Percentiles rank a stretch among this genome's conserved stretches.
Evolutionary conservation across 2,329 filamentous ascomycete species (phyloP).

Genomic region (Penicillium rolfsii): DNA sequence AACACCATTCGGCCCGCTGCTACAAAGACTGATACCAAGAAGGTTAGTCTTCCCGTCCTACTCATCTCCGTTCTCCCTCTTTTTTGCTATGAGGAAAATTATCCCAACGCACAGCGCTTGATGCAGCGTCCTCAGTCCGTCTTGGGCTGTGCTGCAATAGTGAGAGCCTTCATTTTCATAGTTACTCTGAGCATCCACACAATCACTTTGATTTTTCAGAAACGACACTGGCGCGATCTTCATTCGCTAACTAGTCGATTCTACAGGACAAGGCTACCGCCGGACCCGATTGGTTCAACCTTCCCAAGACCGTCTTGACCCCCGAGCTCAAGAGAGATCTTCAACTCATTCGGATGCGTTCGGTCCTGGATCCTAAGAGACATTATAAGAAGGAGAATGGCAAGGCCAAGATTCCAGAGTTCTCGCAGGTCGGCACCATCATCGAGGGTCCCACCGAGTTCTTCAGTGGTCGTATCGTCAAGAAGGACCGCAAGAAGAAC

Average conservation of each 20-base stretch:
- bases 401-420: slow-evolving; percentile 74
- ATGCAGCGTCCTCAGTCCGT: slow-evolving; percentile 75
- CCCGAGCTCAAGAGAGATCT: slow-evolving; percentile 86
- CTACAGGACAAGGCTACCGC: slow-evolving; percentile 65
- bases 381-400: slow-evolving; percentile 86
- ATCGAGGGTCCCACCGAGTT: slow-evolving; percentile 88
- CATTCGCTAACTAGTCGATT: slow-evolving; percentile 31
- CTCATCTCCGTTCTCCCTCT: slow-evolving; percentile 16
- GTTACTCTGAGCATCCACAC: slow-evolving; percentile 66
- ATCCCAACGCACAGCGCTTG: slow-evolving; percentile 68
- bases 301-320: slow-evolving; percentile 82
- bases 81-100: slow-evolving; percentile 74
- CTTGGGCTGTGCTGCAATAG: slow-evolving; percentile 75
- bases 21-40: slow-evolving; percentile 41
- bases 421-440: slow-evolving; percentile 85
- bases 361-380: slow-evolving; percentile 82
- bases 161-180: slow-evolving; percentile 70
- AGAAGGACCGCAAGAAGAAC: slow-evolving; percentile 84
- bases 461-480: slow-evolving; percentile 76
- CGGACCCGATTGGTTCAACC: slow-evolving; percentile 81
- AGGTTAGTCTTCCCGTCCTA: slow-evolving; percentile 50
- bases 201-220: slow-evolving; percentile 3
- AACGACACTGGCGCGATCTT: slow-evolving; percentile 18
- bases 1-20: slow-evolving; percentile 42
- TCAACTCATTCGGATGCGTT: slow-evolving; percentile 86